Base-by-base conservation (phyloP, 768 basidiomycete species). In the Postia placenta region DNA sequence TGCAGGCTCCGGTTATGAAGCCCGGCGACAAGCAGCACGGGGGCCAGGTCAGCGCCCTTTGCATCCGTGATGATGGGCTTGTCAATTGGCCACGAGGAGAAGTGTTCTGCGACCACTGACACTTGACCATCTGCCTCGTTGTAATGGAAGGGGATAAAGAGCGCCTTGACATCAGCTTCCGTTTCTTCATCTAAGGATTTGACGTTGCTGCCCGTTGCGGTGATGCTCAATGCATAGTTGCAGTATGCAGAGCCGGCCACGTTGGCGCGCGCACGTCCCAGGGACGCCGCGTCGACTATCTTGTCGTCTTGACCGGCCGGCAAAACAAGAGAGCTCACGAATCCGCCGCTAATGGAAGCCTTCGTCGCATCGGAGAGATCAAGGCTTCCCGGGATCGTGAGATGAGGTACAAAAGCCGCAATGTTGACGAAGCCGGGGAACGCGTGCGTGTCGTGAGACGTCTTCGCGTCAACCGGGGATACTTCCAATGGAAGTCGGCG, bases 61-160 rank as follows among this genome's bases (percentile, higher is more conserved):
- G 96, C 95, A 62, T 98, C 87, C 2, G 95, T 93, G 47, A 97
- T 74, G 61, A 99, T 90, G n/a, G 85, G 85, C 70, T 92, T 95
- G 58, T 96, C 90, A 3, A 68, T 56, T 0, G 94, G 86, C 95
- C 96, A 98, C 1, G 85, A 75, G 5, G 87, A 75, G 63, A 99
- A 96, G 65, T 96, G 90, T 11, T 81, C 75, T 1, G 94, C 91
- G 43, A 94, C 80, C 11, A 76, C 75, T 15, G 91, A 78, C 45
- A 96, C 72, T 41, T 83, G 79, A 5, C 77, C 74, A 11, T 74
- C 67, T 0, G 70, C 57, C 3, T 69, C 62, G 19, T 67, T 70
- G 14, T 66, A 68, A 55, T 76, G 76, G 73, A 87, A 86, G 2
- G 92, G 86, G 50, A 99, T 79, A 70, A 87, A 97, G 45, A 98